Conservation (phyloP, 441 rosid genomes). For the Rhodomyrtus psidioides region DNA sequence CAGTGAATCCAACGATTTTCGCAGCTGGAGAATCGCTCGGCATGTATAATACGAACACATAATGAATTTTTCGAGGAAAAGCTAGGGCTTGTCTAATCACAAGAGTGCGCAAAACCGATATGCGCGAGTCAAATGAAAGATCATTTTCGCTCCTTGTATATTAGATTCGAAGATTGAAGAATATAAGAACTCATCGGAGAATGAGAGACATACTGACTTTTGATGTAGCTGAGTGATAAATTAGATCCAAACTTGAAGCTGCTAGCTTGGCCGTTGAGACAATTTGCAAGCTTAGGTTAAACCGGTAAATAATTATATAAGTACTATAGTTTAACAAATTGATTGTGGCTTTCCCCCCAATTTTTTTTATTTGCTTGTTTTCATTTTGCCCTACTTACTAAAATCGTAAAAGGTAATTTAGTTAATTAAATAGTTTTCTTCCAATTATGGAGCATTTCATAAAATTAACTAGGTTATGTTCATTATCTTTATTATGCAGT, state of each 20-base stretch:
- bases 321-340: not conserved
- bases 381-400: not conserved
- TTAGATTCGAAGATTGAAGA: not conserved
- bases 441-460: not conserved
- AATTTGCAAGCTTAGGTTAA: not conserved
- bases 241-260: not conserved
- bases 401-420: not conserved
- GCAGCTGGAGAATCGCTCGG: not conserved
- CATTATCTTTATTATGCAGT: not conserved
- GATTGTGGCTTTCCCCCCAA: not conserved
- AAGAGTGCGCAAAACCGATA: not conserved
- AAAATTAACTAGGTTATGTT: not conserved
- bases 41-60: not conserved
- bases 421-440: not conserved
- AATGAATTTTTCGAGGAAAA: not conserved
- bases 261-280: not conserved
- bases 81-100: not conserved
- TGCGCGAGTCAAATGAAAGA: not conserved
- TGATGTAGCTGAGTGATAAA: not conserved
- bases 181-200: not conserved
- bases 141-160: not conserved
- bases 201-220: not conserved
- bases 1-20: not conserved
- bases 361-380: not conserved
- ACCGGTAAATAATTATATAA: not conserved